Evolutionary conservation across 768 basidiomycete genomes (phyloP).

Genomic region (Cystofilobasidium bisporidii): DNA sequence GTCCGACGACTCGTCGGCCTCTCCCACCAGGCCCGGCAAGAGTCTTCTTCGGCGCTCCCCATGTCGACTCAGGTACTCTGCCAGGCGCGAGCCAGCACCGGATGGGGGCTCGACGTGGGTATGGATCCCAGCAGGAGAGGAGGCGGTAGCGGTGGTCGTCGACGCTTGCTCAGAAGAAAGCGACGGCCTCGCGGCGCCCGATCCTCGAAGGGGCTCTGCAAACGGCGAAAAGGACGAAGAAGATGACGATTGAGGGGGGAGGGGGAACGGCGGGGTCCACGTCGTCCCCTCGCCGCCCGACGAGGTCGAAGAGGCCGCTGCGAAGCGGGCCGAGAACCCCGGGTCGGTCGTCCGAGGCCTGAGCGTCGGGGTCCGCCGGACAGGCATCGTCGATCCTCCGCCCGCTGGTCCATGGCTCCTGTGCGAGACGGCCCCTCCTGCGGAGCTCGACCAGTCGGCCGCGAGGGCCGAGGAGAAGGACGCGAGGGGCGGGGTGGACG

Average conservation of each 20-base stretch:
- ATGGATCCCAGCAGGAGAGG: no score
- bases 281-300: neutral
- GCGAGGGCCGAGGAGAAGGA: neutral
- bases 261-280: no score
- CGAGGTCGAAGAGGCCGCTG: neutral
- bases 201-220: neutral
- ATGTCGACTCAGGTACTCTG: constrained; percentile 2
- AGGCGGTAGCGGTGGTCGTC: neutral
- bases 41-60: neutral
- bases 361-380: neutral
- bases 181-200: neutral
- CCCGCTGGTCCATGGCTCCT: no score
- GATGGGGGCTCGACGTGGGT: neutral
- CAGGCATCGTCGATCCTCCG: neutral
- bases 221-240: neutral
- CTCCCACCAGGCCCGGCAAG: neutral
- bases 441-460: neutral
- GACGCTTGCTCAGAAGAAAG: neutral
- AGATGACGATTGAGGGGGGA: neutral
- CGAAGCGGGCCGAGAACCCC: neutral
- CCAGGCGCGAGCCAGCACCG: neutral
- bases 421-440: no score
- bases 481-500: neutral
- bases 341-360: neutral
- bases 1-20: neutral